Base-by-base conservation (phyloP, 164 flowering plant species). In the Santalum album region DNA sequence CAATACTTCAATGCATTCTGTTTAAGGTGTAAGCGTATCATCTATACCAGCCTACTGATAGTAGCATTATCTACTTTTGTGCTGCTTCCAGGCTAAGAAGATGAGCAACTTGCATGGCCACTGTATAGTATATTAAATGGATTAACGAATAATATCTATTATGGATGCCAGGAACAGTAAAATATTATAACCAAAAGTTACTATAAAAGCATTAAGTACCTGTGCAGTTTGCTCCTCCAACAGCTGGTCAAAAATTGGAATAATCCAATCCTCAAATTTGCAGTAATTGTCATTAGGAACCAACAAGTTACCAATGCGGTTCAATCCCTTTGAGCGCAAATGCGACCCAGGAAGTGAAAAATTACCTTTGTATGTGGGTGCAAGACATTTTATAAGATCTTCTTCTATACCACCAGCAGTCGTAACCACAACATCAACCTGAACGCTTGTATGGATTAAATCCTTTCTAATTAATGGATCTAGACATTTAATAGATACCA, bases 381-480 rank as follows among this genome's bases (percentile, higher is more conserved):
- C 96, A 70, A 90, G 96, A 62, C 99, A 94, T 66, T 90, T 94
- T 50, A 94, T 83, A 27, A 94, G 76, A 65, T 94, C 97, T 60
- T 94, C 99, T 60, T 94, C 99, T 38, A 94, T 73, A 24, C 99
- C 97, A 62, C 99, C 99, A 36, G 99, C 73, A 23, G 99, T 94
- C 1, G 97, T 94, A 36, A 90, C 99, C 45, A 94, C 63, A 16
- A 94, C 97, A 76, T 94, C 92, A 53, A 91, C 98, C 98, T 90
- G 73, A 63, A 73, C 34, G 34, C 34, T 29, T 29, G 4, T 29
- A 9, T 29, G 4, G 34, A 29, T 29, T 29, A 9, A 29, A 29
- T 29, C 34, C 9, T 29, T 29, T 29, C 34, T n/a, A n/a, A n/a
- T n/a, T n/a, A n/a, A n/a, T n/a, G n/a, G n/a, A n/a, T n/a, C n/a